Percentiles rank a stretch among this genome's conserved stretches.
Evolutionary conservation across 164 flowering plant species (phyloP).

Genomic region (Chimonanthus praecox): DNA sequence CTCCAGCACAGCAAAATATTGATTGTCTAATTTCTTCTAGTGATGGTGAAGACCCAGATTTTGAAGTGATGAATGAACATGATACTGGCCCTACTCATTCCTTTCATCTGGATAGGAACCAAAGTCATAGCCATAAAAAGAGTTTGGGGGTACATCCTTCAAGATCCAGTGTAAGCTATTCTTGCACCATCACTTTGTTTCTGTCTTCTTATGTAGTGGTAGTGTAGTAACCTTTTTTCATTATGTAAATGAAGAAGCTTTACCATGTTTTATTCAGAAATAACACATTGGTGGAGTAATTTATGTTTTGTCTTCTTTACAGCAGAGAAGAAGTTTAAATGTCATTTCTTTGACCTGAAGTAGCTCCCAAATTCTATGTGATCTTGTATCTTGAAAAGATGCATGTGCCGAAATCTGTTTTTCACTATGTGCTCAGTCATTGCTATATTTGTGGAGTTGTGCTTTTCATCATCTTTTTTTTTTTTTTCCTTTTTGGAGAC

Average conservation of each 20-base stretch:
- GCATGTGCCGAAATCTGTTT: too few species aligned
- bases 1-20: constrained; percentile 14
- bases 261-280: background rate
- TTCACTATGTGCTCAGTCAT: too few species aligned
- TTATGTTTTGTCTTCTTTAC: background rate
- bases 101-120: constrained; percentile 12
- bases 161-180: constrained; percentile 32
- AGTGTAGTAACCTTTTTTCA: background rate
- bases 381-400: too few species aligned
- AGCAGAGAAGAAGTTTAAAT: background rate
- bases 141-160: constrained; percentile 17
- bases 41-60: constrained; percentile 41
- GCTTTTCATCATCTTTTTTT: too few species aligned
- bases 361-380: too few species aligned
- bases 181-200: background rate
- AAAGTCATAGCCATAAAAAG: constrained; percentile 5
- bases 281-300: background rate
- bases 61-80: constrained; percentile 13
- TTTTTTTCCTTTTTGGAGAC: too few species aligned
- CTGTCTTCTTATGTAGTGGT: background rate
- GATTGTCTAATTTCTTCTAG: constrained; percentile 53
- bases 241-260: background rate
- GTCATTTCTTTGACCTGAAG: too few species aligned
- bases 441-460: too few species aligned
- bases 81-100: constrained; percentile 1